Conservation (phyloP, 129 eudicot genomes). For the Pulicaria dysenterica region DNA sequence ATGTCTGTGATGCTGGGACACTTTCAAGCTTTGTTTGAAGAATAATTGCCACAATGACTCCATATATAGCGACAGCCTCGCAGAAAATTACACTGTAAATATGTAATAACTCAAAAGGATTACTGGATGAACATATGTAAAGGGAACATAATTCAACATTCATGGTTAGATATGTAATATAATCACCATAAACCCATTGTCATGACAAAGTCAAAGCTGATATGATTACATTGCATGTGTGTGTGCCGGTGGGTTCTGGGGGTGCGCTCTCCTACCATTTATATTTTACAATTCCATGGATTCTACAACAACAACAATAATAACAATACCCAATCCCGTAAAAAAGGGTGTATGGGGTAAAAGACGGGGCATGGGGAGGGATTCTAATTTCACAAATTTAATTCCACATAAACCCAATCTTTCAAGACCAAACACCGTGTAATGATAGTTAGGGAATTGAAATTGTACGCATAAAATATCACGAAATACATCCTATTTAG, state of each 20-base stretch:
- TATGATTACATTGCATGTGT: not conserved
- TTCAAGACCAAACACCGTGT: not conserved
- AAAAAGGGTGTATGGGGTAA: no score
- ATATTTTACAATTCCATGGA: not conserved
- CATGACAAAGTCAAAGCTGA: conserved; percentile 1
- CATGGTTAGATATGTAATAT: conserved; percentile 1
- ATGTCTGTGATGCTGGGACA: conserved; percentile 72
- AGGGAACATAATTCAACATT: not conserved
- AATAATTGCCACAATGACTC: conserved; percentile 95
- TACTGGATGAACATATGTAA: not conserved
- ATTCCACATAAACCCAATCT: conserved; percentile 3
- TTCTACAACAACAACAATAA: no score
- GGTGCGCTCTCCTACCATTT: not conserved
- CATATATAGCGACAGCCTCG: conserved; percentile 98
- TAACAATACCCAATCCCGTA: no score
- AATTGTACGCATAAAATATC: not conserved
- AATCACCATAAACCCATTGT: not conserved
- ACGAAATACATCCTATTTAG: not conserved
- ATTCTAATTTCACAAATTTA: not conserved
- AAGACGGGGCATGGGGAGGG: not conserved
- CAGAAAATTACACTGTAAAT: conserved; percentile 89
- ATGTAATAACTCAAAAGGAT: not conserved
- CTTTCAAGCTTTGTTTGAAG: conserved; percentile 95
- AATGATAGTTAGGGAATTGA: conserved; percentile 5
- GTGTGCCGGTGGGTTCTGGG: not conserved